These are phyloP conservation scores for Nosema muscidifuracis DNA, from an alignment of 371 early-diverging fungal species.

Conservation along the genomic window DNA sequence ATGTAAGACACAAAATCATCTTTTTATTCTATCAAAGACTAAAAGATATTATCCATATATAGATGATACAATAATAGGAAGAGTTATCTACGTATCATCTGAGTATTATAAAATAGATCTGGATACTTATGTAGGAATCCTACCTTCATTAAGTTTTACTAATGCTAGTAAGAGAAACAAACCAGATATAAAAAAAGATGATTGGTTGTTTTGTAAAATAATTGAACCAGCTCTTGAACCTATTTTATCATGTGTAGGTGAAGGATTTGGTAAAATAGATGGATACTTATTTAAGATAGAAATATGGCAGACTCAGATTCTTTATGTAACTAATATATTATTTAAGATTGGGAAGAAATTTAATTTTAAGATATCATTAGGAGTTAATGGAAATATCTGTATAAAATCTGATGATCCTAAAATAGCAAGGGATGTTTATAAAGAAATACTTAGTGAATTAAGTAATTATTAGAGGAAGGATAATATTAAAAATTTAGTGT, in stretches of 20 bases:
- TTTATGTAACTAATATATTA: slow-evolving; percentile 42
- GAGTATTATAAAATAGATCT: slow-evolving; percentile 56
- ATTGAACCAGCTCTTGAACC: slow-evolving; percentile 33
- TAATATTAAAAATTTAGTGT: no score
- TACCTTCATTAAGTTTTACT: slow-evolving; percentile 56
- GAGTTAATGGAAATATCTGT: slow-evolving; percentile 60
- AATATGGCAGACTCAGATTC: slow-evolving; percentile 46
- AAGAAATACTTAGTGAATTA: not conserved
- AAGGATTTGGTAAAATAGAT: slow-evolving; percentile 55
- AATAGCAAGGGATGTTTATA: slow-evolving; percentile 36
- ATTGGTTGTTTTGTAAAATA: slow-evolving; percentile 54
- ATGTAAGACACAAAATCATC: slow-evolving; percentile 20
- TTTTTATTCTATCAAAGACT: slow-evolving; percentile 35
- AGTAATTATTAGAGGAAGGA: no score
- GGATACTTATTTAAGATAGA: slow-evolving; percentile 36
- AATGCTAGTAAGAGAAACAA: slow-evolving; percentile 63
- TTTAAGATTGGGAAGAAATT: slow-evolving; percentile 35
- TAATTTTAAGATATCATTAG: slow-evolving; percentile 33
- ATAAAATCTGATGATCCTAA: slow-evolving; percentile 28
- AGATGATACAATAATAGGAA: slow-evolving; percentile 58
- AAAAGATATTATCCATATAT: slow-evolving; percentile 47
- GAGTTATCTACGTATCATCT: slow-evolving; percentile 42
- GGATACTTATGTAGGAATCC: slow-evolving; percentile 27
- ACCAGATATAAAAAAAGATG: slow-evolving; percentile 49
- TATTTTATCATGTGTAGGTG: slow-evolving; percentile 48